Evolutionary conservation across 345 rosid genomes (phyloP).

Genomic region (Moricandia moricandioides): DNA sequence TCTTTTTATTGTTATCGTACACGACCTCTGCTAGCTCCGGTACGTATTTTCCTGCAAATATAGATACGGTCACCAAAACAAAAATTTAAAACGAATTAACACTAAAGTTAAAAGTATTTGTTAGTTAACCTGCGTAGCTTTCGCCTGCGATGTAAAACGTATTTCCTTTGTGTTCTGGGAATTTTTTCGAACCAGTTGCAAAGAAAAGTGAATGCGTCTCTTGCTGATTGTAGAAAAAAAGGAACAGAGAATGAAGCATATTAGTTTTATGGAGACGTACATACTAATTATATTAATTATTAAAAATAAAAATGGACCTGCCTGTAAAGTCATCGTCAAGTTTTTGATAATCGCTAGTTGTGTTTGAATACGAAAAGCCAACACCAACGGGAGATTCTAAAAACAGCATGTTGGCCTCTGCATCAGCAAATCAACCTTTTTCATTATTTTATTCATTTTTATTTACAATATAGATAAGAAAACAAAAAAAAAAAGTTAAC

Average conservation of each 20-base stretch:
- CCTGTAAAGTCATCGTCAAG: slow-evolving; percentile 82
- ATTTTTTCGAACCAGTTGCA: slow-evolving; percentile 70
- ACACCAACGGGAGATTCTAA: slow-evolving; percentile 95
- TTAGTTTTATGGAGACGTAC: too few relatives aligned
- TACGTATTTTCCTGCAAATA: slow-evolving; percentile 67
- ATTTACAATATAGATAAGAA: slow-evolving; percentile 22
- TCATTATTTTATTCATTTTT: slow-evolving; percentile 37
- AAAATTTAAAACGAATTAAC: not conserved
- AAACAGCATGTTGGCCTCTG: slow-evolving; percentile 86
- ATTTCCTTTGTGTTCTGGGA: slow-evolving; percentile 55
- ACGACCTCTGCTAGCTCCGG: slow-evolving; percentile 70
- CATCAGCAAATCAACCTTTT: slow-evolving; percentile 65
- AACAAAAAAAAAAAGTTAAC: slow-evolving; percentile 13
- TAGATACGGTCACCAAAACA: not conserved
- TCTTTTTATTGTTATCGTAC: slow-evolving; percentile 54
- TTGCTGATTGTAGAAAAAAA: slow-evolving; percentile 43
- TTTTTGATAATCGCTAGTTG: slow-evolving; percentile 53
- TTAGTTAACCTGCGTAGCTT: slow-evolving; percentile 88
- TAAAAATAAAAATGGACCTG: slow-evolving; percentile 14
- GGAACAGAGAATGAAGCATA: too few relatives aligned
- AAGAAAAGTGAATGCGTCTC: slow-evolving; percentile 75
- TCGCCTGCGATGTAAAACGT: slow-evolving; percentile 88
- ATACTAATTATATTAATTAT: too few relatives aligned
- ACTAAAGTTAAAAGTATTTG: too few relatives aligned
- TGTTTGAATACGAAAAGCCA: slow-evolving; percentile 92